Conservation (phyloP, 176 grass and related monocot genomes). For the Ensete ventricosum region DNA sequence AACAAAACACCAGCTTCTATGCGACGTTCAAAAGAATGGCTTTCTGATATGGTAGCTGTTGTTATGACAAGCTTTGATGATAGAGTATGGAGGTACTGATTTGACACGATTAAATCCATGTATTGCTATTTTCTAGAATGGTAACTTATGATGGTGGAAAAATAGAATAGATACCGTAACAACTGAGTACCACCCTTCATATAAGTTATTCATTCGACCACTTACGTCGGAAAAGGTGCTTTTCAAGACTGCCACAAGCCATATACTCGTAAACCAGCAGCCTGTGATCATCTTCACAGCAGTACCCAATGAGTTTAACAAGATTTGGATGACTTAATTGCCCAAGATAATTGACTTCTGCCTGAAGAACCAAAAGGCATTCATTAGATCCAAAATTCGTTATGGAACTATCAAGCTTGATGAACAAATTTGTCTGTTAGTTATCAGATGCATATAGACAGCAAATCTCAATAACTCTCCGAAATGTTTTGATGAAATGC, state of each 20-base stretch:
- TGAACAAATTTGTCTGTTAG: too few relatives aligned
- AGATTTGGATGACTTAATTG: conserved; percentile 13
- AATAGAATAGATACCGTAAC: too few relatives aligned
- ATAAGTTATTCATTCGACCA: background rate
- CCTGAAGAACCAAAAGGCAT: conserved; percentile 3
- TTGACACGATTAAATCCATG: too few relatives aligned
- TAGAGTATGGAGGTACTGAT: background rate
- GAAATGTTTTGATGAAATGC: too few relatives aligned
- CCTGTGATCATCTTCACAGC: conserved; percentile 8
- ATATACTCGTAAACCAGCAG: conserved; percentile 6
- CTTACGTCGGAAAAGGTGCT: conserved; percentile 7
- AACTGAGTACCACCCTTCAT: too few relatives aligned
- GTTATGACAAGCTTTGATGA: background rate
- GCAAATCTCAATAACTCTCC: too few relatives aligned
- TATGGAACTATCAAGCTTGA: too few relatives aligned
- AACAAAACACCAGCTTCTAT: background rate
- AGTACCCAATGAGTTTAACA: conserved; percentile 3
- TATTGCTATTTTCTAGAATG: too few relatives aligned
- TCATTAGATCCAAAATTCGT: background rate
- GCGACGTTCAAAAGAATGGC: background rate
- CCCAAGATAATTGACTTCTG: conserved; percentile 5
- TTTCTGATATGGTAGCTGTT: background rate
- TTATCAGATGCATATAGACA: too few relatives aligned
- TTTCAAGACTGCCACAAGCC: conserved; percentile 8
- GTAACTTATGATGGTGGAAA: too few relatives aligned